Conservation (phyloP, 352 stramenopile genomes). For the Pythium inflatum region DNA sequence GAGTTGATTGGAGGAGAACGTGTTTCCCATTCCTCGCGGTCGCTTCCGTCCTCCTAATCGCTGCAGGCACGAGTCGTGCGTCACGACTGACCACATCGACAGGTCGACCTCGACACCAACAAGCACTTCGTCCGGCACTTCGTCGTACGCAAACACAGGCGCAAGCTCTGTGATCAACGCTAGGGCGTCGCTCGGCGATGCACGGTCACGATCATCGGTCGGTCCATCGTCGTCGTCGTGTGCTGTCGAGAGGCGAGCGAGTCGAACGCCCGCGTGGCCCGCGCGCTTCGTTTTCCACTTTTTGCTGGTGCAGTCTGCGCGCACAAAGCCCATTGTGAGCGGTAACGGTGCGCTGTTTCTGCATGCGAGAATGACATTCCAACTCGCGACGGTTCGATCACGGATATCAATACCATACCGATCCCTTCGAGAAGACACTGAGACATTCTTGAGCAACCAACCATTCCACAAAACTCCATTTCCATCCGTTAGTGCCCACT, state of each 20-base stretch:
- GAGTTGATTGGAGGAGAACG: conserved; percentile 39
- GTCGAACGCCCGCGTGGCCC: conserved; percentile 52
- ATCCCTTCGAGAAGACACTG: too few species aligned
- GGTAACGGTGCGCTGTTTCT: background rate
- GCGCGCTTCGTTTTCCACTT: conserved; percentile 29
- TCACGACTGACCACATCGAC: conserved; percentile 72
- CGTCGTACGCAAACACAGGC: conserved; percentile 54
- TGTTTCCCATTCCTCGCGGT: background rate
- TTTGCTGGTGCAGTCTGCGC: background rate
- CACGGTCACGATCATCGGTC: background rate
- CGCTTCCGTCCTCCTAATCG: conserved; percentile 34
- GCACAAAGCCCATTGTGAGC: conserved; percentile 20
- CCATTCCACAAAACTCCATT: conserved; percentile 25
- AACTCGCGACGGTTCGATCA: background rate
- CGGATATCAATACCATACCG: too few species aligned
- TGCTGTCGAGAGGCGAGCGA: conserved; percentile 51
- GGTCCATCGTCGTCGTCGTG: background rate
- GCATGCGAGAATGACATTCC: conserved; percentile 10
- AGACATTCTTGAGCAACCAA: too few species aligned
- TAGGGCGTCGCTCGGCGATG: background rate
- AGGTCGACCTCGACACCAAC: conserved; percentile 55
- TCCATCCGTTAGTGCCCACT: conserved; percentile 2
- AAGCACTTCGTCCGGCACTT: conserved; percentile 70
- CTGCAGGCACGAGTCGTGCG: conserved; percentile 59
- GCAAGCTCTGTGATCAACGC: conserved; percentile 44